Conservation (phyloP, 148 eudicot species). For the Oxyria digyna region DNA sequence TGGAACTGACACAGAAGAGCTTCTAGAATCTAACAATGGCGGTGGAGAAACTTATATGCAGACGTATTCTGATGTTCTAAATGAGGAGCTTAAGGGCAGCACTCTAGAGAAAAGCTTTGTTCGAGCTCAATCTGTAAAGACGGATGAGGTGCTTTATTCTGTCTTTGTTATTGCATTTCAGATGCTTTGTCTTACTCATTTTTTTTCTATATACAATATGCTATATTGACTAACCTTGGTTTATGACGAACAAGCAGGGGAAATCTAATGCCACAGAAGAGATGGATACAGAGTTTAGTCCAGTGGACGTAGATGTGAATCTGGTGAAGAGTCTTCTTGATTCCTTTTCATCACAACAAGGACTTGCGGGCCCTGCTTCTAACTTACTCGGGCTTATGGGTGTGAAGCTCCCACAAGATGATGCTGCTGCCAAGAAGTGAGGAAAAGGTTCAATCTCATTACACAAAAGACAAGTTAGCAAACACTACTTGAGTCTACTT, state of each 20-base stretch:
- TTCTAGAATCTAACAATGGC: slow-evolving; percentile 23
- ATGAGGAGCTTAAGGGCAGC: slow-evolving; percentile 50
- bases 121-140: slow-evolving; percentile 39
- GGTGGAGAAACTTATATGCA: slow-evolving; percentile 42
- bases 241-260: slow-evolving; percentile 27
- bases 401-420: slow-evolving; percentile 52
- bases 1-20: slow-evolving; percentile 52
- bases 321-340: slow-evolving; percentile 82
- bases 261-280: slow-evolving; percentile 35
- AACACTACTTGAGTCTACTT: no score
- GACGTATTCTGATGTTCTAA: slow-evolving; percentile 60
- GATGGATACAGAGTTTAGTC: slow-evolving; percentile 65
- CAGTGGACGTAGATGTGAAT: slow-evolving; percentile 86
- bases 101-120: slow-evolving; percentile 71
- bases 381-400: slow-evolving; percentile 95
- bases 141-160: slow-evolving; percentile 38
- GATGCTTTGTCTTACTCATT: background rate
- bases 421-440: background rate
- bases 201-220: background rate
- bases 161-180: background rate
- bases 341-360: slow-evolving; percentile 86
- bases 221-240: background rate
- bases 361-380: slow-evolving; percentile 93
- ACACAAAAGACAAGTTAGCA: no score
- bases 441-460: background rate